phyloP scores from a whole-genome alignment of 2,329 filamentous ascomycete genomes.

The Fusarium torreyae region DNA sequence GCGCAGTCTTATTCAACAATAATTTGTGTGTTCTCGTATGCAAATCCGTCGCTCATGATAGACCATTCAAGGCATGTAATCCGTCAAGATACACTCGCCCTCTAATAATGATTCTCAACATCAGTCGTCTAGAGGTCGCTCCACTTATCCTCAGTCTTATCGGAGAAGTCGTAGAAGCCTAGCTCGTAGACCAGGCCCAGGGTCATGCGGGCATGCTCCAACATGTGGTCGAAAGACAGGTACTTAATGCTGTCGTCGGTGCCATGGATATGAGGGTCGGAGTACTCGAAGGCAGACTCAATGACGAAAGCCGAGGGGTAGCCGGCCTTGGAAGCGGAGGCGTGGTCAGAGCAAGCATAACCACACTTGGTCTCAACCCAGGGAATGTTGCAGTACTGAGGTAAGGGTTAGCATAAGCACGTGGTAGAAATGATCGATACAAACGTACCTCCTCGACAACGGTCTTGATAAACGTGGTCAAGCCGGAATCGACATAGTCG shows the following conservation, averaged over 20 bases:
- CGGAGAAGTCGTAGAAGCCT: slow-evolving; percentile 79
- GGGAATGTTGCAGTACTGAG: slow-evolving; percentile 87
- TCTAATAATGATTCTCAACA: slow-evolving; percentile 7
- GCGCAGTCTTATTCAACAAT: slow-evolving; percentile 12
- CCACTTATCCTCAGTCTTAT: slow-evolving; percentile 51
- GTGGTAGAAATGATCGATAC: neutral
- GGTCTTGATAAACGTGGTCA: slow-evolving; percentile 93
- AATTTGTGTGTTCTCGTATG: slow-evolving; percentile 27
- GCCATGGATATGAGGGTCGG: slow-evolving; percentile 78
- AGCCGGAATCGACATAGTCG: slow-evolving; percentile 85
- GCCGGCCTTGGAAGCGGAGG: slow-evolving; percentile 79
- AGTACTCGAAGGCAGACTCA: slow-evolving; percentile 78
- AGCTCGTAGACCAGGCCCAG: slow-evolving; percentile 88
- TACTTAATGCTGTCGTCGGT: slow-evolving; percentile 80
- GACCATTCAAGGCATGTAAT: neutral
- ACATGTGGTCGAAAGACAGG: slow-evolving; percentile 89
- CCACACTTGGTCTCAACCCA: slow-evolving; percentile 91
- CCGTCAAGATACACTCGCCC: neutral
- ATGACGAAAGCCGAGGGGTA: slow-evolving; percentile 84
- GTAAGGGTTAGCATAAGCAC: slow-evolving; percentile 6
- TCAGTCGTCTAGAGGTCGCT: slow-evolving; percentile 55
- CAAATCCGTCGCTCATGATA: slow-evolving; percentile 34
- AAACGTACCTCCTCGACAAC: slow-evolving; percentile 73
- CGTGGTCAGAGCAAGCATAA: slow-evolving; percentile 86
- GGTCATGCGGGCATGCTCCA: slow-evolving; percentile 89